Evolutionary conservation across 768 basidiomycete genomes (phyloP), one percentile per base, ranked within the genome.

Genomic region (Lactifluus pinguis): DNA sequence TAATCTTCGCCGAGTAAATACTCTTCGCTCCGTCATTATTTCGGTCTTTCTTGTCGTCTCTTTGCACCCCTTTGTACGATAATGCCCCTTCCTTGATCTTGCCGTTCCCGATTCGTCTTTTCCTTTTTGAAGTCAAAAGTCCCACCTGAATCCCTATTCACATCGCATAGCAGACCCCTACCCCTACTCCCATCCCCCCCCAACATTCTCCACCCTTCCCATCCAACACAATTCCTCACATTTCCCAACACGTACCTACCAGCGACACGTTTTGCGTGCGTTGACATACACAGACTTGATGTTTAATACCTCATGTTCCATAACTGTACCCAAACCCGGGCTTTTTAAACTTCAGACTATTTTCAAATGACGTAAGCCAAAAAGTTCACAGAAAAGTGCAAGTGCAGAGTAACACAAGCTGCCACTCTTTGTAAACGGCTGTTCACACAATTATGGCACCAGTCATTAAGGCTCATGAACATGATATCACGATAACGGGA

Each of bases 391-490:
- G n/a, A n/a, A n/a, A n/a, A n/a, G 25, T 25, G 25, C 25, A 25
- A 1, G 25, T 25, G 25, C 25, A 25, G 1, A 25, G 25, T 25
- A 25, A 2, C 25, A 25, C 25, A 25, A 25, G n/a, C 25, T 25
- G 25, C 25, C 25, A 2, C 25, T 25, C 25, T 25, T 25, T 25
- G 25, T 25, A 25, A 1, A 25, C 25, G 25, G 25, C 25, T 4
- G 32, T 5, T 2, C 4, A 34, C 32, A 34, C 32, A 34, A 34
- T 34, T 25, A 61, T 89, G 88, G 78, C 86, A 47, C 82, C 86
- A 5, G 68, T 87, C 39, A 72, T 87, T 51, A 87, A 83, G 72
- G 76, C 77, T 4, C 85, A 84, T 67, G 80, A 80, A 59, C 75
- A 75, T 21, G 85, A 86, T 68, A 80, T 81, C 19, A 69, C 75